Percentiles rank a stretch among this genome's conserved stretches.
These are phyloP conservation scores for Argentina anserina DNA, from an alignment of 306 rosid genomes.

Conservation along the genomic window DNA sequence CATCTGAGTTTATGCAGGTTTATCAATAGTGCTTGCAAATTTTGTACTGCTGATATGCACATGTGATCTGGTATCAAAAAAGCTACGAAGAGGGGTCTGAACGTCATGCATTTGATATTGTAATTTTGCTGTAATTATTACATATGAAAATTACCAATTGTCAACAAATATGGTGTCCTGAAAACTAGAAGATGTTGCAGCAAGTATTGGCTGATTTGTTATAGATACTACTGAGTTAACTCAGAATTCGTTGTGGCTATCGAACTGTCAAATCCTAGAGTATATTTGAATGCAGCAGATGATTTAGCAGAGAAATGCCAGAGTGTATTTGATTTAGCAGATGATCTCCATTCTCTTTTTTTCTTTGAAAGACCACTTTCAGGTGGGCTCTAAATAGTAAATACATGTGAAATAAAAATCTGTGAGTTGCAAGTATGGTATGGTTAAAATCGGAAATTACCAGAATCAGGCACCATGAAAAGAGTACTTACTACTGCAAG, in stretches of 20 bases:
- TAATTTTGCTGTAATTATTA: constrained; percentile 22
- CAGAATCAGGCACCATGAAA: too few relatives aligned
- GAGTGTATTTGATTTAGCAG: not conserved
- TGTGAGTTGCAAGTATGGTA: too few relatives aligned
- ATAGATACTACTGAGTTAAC: not conserved
- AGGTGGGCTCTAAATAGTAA: too few relatives aligned
- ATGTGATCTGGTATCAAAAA: constrained; percentile 12
- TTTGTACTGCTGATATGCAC: constrained; percentile 25
- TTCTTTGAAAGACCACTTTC: too few relatives aligned
- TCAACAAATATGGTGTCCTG: not conserved
- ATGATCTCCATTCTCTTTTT: too few relatives aligned
- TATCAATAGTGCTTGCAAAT: constrained; percentile 23
- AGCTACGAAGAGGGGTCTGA: constrained; percentile 23
- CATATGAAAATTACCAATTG: not conserved
- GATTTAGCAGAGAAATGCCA: not conserved
- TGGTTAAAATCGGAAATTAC: too few relatives aligned
- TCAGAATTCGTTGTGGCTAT: not conserved
- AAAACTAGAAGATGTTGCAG: not conserved
- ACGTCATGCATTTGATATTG: constrained; percentile 4
- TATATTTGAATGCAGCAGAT: not conserved
- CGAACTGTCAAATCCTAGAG: not conserved
- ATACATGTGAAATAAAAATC: too few relatives aligned
- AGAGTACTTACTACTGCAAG: too few relatives aligned
- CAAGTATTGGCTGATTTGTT: not conserved
- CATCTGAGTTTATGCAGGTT: constrained; percentile 25